Evolutionary conservation across 1,284 basidiomycete genomes (phyloP), one percentile per base, ranked within the genome.

Genomic region (Moesziomyces parantarcticus): DNA sequence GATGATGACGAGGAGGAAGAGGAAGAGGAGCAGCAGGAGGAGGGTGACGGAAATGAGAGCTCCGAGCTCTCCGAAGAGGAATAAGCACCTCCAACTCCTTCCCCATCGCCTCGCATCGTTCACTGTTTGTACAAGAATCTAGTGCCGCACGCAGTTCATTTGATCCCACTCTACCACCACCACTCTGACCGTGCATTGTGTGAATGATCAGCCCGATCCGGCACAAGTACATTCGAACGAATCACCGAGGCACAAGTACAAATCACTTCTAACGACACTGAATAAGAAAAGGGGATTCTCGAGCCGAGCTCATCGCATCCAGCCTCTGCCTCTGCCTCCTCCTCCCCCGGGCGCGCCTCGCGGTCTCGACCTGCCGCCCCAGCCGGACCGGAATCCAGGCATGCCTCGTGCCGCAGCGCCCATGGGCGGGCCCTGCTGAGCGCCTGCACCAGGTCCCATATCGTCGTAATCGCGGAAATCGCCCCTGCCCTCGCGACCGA

Each of bases 391-490:
- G 42, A 44, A 44, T 14, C 41, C 50, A 6, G 50, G 50, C 20
- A 26, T 51, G 21, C 51, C 22, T 26, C 39, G 26, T 18, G 44
- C 21, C 26, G 41, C 50, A 7, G 55, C 61, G 34, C 63, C 63
- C 21, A 57, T 47, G 20, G 43, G 43, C 13, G 44, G 44, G 11
- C 44, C 44, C 36, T 39, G 44, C 22, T 18, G 21, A 21, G 2
- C 14, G 43, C 13, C 21, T 11, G 4, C 22, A 8, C 3, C 34
- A 16, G 20, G 29, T 3, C 21, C 42, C 23, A 48, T 5, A 14
- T 68, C 65, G 48, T 62, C 58, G 45, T 61, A 54, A 11, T 57
- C 64, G 23, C 64, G 23, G 42, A 54, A 58, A 3, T 52, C 58
- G 20, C 49, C 21, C 25, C 42, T 39, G 11, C 14, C 44, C 47